Conservation (phyloP, 75 land plant species). For the Selaginella tamariscina region DNA sequence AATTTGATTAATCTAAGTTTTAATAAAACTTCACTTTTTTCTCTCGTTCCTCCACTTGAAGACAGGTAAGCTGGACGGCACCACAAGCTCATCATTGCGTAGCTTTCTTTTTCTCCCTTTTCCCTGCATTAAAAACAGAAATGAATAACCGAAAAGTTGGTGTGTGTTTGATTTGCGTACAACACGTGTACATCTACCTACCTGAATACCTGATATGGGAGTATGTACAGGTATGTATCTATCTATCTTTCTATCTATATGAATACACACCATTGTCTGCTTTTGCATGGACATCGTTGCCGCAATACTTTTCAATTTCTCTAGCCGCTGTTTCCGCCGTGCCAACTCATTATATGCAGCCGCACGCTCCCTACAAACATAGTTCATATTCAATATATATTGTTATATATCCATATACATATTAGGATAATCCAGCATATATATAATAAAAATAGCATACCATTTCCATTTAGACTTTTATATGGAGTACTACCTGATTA, state of each 20-base stretch:
- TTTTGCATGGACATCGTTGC: conserved; percentile 53
- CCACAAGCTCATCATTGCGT: conserved; percentile 43
- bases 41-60: conserved; percentile 70
- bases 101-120: conserved; percentile 78
- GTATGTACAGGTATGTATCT: no score
- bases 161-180: no score
- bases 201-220: no score
- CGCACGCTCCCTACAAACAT: conserved; percentile 37
- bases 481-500: neutral
- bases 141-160: neutral
- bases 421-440: no score
- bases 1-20: no score
- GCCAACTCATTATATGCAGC: conserved; percentile 56
- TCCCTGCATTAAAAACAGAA: conserved; percentile 32
- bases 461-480: neutral
- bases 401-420: no score
- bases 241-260: no score
- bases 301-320: conserved; percentile 44
- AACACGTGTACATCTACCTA: no score
- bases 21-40: conserved; percentile 54
- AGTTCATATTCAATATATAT: no score
- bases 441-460: no score
- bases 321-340: conserved; percentile 42
- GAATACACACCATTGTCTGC: conserved; percentile 45
- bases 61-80: conserved; percentile 44